phyloP scores from a whole-genome alignment of 2,329 filamentous ascomycete genomes.

The Cryphonectria japonica region DNA sequence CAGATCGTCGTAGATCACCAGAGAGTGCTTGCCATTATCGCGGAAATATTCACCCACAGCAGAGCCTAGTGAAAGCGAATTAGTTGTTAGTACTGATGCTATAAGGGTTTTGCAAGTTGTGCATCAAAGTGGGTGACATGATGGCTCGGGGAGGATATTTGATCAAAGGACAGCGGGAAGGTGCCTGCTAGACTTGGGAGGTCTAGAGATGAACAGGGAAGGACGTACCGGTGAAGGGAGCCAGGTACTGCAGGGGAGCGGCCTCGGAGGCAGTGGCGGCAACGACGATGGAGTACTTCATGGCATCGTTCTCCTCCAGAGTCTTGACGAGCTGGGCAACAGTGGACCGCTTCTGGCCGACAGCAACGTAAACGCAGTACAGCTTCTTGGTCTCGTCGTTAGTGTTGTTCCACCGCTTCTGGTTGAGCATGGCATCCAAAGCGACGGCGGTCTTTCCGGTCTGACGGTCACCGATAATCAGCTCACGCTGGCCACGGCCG shows the following conservation, averaged over 20 bases:
- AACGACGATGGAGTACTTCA: conserved; percentile 96
- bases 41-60: conserved; percentile 71
- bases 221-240: conserved; percentile 79
- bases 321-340: conserved; percentile 99
- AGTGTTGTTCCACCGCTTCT: conserved; percentile 94
- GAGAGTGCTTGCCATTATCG: conserved; percentile 83
- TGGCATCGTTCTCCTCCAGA: conserved; percentile 98
- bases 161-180: background rate
- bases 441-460: conserved; percentile 99
- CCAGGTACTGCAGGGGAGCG: conserved; percentile 90
- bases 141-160: background rate
- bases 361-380: conserved; percentile 98
- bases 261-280: conserved; percentile 98
- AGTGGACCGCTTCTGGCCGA: conserved; percentile 99
- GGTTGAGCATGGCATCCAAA: conserved; percentile 98
- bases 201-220: conserved; percentile 23
- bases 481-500: conserved; percentile 99
- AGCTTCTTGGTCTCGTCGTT: conserved; percentile 96
- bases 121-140: background rate
- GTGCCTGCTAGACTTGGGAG: background rate
- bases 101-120: too few species aligned
- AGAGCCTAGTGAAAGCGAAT: background rate
- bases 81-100: background rate
- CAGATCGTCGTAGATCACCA: conserved; percentile 93
- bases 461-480: conserved; percentile 99